These are phyloP conservation scores for Asterella californica DNA, from an alignment of 225 moss, liverwort and hornwort species.

Conservation along the genomic window DNA sequence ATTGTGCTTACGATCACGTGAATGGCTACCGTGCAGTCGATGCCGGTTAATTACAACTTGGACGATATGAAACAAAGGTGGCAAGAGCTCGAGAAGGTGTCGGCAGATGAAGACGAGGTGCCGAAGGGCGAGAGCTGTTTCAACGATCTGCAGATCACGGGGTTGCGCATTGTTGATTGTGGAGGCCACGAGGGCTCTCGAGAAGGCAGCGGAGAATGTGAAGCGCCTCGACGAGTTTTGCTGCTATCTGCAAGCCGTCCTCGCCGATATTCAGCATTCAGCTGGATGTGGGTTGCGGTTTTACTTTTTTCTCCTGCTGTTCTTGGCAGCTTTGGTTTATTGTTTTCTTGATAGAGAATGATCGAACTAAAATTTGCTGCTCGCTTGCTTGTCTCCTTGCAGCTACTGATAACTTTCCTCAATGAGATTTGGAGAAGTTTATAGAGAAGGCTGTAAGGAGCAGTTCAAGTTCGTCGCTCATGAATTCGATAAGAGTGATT, in stretches of 20 bases:
- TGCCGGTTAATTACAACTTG: constrained; percentile 66
- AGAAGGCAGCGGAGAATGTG: constrained; percentile 56
- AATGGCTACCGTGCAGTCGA: constrained; percentile 65
- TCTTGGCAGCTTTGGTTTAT: too few species aligned
- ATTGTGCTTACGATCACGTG: constrained; percentile 49
- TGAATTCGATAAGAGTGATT: too few species aligned
- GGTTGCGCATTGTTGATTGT: constrained; percentile 59
- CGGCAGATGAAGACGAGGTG: constrained; percentile 70
- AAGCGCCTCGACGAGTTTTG: constrained; percentile 41
- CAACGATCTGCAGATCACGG: constrained; percentile 59
- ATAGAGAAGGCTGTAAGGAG: too few species aligned
- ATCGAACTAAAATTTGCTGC: too few species aligned
- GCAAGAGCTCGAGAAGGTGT: constrained; percentile 46
- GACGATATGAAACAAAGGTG: constrained; percentile 53
- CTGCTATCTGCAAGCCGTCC: constrained; percentile 47
- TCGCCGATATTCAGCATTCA: constrained; percentile 72
- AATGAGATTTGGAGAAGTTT: too few species aligned
- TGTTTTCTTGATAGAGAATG: too few species aligned
- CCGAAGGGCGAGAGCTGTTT: constrained; percentile 52
- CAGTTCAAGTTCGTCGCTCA: too few species aligned
- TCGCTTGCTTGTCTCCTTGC: too few species aligned
- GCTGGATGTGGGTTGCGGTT: constrained; percentile 19
- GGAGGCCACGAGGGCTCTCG: constrained; percentile 58
- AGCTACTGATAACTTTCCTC: too few species aligned
- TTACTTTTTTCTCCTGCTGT: too few species aligned